phyloP scores from a whole-genome alignment of 202 grass and related monocot genomes.

The Hordeum pubiflorum region DNA sequence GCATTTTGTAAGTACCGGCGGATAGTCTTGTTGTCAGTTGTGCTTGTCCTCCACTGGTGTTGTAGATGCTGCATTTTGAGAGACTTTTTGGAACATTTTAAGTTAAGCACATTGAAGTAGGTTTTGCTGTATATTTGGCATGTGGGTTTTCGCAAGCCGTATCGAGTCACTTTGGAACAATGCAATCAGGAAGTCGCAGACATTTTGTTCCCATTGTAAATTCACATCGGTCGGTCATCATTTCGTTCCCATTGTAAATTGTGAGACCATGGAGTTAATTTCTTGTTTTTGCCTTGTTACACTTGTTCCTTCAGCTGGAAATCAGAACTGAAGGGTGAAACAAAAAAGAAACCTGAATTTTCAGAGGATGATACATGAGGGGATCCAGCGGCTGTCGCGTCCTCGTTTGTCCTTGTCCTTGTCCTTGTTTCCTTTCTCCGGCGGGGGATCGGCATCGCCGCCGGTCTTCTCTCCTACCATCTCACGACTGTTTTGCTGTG shows the following conservation, averaged over 20 bases:
- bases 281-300: conserved; percentile 10
- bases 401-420: neutral
- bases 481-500: neutral
- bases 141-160: conserved; percentile 2
- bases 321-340: neutral
- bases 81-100: neutral
- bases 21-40: neutral
- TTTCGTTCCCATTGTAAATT: conserved; percentile 6
- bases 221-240: neutral
- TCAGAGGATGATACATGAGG: conserved; percentile 41
- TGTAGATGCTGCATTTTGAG: conserved; percentile 33
- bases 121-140: neutral
- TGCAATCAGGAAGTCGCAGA: neutral
- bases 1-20: conserved; percentile 8
- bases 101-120: conserved; percentile 12
- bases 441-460: neutral
- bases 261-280: neutral
- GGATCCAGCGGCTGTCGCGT: neutral
- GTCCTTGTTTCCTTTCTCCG: neutral
- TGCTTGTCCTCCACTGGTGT: neutral
- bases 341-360: neutral
- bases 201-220: neutral
- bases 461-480: neutral
- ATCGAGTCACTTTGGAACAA: neutral
- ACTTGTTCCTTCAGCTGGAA: neutral